phyloP scores from a whole-genome alignment of 2,329 filamentous ascomycete species.

The Colletotrichum noveboracense region DNA sequence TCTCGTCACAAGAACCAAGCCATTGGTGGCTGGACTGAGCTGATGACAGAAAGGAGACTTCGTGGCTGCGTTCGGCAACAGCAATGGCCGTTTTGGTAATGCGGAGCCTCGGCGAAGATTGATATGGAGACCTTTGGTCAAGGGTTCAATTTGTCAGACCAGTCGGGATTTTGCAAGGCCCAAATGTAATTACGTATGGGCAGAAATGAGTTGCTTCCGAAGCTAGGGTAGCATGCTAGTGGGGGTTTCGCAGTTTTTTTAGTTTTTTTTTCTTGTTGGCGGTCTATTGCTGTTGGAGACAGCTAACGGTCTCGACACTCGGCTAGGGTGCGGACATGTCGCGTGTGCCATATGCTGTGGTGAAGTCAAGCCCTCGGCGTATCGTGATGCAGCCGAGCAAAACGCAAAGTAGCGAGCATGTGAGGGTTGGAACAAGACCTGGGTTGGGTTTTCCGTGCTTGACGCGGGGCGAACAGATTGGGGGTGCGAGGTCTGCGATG shows the following conservation, averaged over 20 bases:
- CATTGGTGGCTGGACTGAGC: background rate
- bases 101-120: constrained; percentile 1
- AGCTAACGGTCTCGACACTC: background rate
- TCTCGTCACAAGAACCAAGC: constrained; percentile 1
- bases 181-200: constrained; percentile 3
- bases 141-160: background rate
- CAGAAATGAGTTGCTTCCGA: background rate
- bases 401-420: background rate
- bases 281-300: background rate
- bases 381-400: background rate
- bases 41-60: background rate
- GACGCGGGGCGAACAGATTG: background rate
- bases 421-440: background rate
- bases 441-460: background rate
- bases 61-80: background rate
- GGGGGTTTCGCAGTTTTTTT: background rate
- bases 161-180: constrained; percentile 7
- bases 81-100: background rate
- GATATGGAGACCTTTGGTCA: constrained; percentile 1
- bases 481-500: background rate
- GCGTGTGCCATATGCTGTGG: background rate
- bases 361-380: background rate
- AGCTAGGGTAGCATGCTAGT: background rate
- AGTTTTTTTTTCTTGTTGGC: background rate
- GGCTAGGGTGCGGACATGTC: background rate